phyloP scores from a whole-genome alignment of 1,284 basidiomycete genomes.

The Apiotrichum gamsii region DNA sequence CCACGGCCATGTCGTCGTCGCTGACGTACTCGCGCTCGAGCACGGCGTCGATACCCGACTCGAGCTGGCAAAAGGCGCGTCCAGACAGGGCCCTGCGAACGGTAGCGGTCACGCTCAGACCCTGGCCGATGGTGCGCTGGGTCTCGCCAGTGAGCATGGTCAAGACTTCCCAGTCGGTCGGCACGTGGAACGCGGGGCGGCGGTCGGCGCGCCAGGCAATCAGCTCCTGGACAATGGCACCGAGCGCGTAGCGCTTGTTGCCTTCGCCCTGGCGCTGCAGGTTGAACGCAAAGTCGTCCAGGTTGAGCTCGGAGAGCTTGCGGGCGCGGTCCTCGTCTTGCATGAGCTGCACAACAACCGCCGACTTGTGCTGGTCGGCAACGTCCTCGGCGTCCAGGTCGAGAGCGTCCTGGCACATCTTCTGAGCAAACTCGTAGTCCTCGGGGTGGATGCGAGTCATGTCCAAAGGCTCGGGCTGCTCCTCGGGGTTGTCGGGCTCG shows the following conservation, averaged over 20 bases:
- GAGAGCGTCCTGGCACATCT: slow-evolving; percentile 96
- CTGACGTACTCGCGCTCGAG: slow-evolving; percentile 64
- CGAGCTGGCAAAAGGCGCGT: slow-evolving; percentile 53
- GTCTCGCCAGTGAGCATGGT: slow-evolving; percentile 97
- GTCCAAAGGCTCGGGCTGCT: slow-evolving; percentile 80
- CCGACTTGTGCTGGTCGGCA: slow-evolving; percentile 78
- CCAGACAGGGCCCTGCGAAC: slow-evolving; percentile 30
- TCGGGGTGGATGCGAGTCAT: slow-evolving; percentile 95
- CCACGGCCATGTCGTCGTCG: slow-evolving; percentile 47
- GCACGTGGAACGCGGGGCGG: slow-evolving; percentile 62
- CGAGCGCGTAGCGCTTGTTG: slow-evolving; percentile 79
- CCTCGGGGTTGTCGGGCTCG: slow-evolving; percentile 52
- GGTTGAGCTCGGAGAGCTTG: slow-evolving; percentile 83
- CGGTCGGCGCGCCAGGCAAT: slow-evolving; percentile 75
- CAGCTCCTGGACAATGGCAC: slow-evolving; percentile 85
- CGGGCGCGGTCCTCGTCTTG: slow-evolving; percentile 68
- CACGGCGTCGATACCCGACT: slow-evolving; percentile 85
- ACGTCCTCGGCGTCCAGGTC: slow-evolving; percentile 93
- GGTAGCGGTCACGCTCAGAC: slow-evolving; percentile 80
- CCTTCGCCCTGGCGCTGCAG: slow-evolving; percentile 67
- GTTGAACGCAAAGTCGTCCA: slow-evolving; percentile 95
- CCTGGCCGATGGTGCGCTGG: slow-evolving; percentile 64
- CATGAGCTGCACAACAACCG: slow-evolving; percentile 79
- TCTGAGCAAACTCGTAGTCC: slow-evolving; percentile 94
- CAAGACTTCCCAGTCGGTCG: slow-evolving; percentile 72